Evolutionary conservation across 306 rosid genomes (phyloP).

Genomic region (Malus orientalis): DNA sequence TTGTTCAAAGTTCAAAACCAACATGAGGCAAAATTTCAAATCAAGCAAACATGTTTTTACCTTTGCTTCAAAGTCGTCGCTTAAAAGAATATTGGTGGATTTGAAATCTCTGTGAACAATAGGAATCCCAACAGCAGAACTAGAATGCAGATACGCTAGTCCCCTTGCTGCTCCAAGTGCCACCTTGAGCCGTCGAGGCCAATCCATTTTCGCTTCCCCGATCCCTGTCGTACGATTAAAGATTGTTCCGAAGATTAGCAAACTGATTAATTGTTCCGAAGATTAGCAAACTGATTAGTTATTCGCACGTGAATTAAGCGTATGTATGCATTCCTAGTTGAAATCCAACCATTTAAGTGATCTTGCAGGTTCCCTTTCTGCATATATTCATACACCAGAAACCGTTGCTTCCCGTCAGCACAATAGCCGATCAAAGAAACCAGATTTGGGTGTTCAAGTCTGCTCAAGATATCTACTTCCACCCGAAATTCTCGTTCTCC

Average conservation of each 20-base stretch:
- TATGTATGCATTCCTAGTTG: not conserved
- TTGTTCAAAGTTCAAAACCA: not conserved
- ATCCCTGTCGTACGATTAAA: conserved; percentile 32
- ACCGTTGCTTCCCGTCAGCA: conserved; percentile 91
- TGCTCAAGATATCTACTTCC: conserved; percentile 89
- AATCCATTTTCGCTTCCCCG: conserved; percentile 63
- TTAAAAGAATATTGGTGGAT: conserved; percentile 78
- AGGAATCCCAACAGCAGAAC: conserved; percentile 66
- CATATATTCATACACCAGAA: conserved; percentile 84
- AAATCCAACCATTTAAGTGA: conserved; percentile 65
- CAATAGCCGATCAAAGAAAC: conserved; percentile 87
- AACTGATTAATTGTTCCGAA: conserved; percentile 9
- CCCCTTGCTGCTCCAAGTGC: conserved; percentile 95
- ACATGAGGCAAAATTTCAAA: not conserved
- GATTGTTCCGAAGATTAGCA: conserved; percentile 12
- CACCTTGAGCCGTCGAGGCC: conserved; percentile 71
- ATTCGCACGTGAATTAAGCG: not conserved
- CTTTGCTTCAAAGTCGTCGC: conserved; percentile 74
- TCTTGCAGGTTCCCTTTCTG: conserved; percentile 89
- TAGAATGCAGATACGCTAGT: conserved; percentile 79
- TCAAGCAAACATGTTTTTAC: conserved; percentile 16
- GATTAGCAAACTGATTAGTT: not conserved
- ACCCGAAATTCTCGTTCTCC: conserved; percentile 91
- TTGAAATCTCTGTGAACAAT: conserved; percentile 90
- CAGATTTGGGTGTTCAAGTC: conserved; percentile 91